A percentile compares a stretch with the other conserved stretches of the same genome.
These are phyloP conservation scores for Colletotrichum musicola DNA, from an alignment of 2,329 filamentous ascomycete species.

Conservation along the genomic window DNA sequence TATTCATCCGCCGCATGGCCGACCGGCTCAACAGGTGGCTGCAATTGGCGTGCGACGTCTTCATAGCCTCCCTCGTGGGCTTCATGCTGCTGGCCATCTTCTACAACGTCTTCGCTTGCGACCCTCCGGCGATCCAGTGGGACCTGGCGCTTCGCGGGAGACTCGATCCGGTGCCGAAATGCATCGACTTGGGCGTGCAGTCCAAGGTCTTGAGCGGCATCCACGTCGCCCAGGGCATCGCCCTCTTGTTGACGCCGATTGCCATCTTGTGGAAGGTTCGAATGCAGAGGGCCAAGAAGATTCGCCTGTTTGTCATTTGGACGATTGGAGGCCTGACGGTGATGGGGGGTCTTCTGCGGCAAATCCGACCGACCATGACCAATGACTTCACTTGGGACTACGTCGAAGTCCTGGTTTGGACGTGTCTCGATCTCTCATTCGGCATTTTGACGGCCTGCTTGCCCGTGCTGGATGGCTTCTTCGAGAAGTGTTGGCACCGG, in stretches of 20 bases:
- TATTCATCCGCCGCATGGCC: constrained; percentile 52
- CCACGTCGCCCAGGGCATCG: constrained; percentile 51
- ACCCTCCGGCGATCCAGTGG: constrained; percentile 44
- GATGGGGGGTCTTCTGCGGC: constrained; percentile 47
- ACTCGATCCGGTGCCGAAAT: constrained; percentile 40
- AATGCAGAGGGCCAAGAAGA: constrained; percentile 47
- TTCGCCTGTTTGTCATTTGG: constrained; percentile 49
- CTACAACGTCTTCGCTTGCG: constrained; percentile 47
- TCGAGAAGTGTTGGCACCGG: constrained; percentile 20
- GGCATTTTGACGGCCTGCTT: constrained; percentile 49
- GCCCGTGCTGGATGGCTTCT: constrained; percentile 46
- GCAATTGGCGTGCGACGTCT: constrained; percentile 47
- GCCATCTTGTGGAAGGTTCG: constrained; percentile 51
- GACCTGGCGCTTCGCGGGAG: constrained; percentile 44
- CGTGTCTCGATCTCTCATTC: constrained; percentile 48
- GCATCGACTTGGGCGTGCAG: constrained; percentile 41
- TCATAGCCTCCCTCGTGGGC: constrained; percentile 45
- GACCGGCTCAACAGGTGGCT: constrained; percentile 45
- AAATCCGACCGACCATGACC: constrained; percentile 41
- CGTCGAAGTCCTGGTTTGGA: constrained; percentile 46
- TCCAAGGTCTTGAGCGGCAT: constrained; percentile 45
- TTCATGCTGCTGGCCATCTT: constrained; percentile 49
- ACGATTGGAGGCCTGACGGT: constrained; percentile 47
- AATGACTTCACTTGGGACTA: constrained; percentile 45
- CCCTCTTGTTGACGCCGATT: constrained; percentile 48